Conservation (phyloP, 73 alveolate genomes). For the Durusdinium trenchii region DNA sequence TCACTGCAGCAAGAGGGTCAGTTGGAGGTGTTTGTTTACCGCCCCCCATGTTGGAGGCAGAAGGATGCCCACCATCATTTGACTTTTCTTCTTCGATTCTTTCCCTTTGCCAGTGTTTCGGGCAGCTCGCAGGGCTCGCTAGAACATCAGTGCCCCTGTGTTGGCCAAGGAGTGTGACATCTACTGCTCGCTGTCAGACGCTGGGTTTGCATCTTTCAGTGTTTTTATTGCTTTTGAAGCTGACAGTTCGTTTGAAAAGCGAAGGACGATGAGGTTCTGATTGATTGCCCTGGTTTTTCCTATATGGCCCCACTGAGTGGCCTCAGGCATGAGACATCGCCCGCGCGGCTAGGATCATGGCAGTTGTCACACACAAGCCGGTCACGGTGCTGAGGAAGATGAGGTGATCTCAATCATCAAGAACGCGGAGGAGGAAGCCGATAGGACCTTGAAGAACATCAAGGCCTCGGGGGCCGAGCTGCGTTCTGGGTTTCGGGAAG, state of each 20-base stretch:
- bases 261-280: background rate
- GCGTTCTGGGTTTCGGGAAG: too few relatives aligned
- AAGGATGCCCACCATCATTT: background rate
- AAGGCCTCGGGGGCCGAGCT: background rate
- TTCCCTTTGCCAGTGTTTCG: background rate
- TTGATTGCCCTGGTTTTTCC: too few relatives aligned
- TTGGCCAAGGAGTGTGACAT: slow-evolving; percentile 77
- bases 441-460: slow-evolving; percentile 42
- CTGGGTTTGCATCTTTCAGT: slow-evolving; percentile 3
- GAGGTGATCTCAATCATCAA: slow-evolving; percentile 61
- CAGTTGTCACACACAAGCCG: background rate
- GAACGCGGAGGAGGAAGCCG: slow-evolving; percentile 80
- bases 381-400: slow-evolving; percentile 23
- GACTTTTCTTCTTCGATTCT: background rate
- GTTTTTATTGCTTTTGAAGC: background rate
- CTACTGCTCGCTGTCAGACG: slow-evolving; percentile 59
- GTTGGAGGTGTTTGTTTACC: background rate
- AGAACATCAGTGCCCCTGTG: background rate
- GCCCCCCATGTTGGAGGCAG: background rate
- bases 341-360: too few relatives aligned
- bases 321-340: too few relatives aligned
- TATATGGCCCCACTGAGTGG: too few relatives aligned
- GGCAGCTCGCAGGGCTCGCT: too few relatives aligned
- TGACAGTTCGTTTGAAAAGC: background rate
- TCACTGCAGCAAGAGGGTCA: background rate